phyloP scores from a whole-genome alignment of 495 filamentous ascomycete species.

The Cercophora samala region DNA sequence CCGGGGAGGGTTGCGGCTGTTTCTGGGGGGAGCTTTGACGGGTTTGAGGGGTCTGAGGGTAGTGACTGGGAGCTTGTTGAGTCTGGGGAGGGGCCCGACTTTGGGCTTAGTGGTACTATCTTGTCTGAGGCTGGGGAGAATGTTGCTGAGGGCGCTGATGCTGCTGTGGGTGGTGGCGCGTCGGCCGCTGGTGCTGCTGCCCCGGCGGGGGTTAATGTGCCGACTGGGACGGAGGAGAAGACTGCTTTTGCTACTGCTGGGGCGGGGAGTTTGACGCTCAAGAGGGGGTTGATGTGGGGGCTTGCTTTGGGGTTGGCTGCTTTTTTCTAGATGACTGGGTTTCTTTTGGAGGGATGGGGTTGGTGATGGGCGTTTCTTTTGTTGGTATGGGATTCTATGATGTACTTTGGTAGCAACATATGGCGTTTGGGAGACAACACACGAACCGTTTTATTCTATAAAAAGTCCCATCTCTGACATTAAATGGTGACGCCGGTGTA shows the following conservation, averaged over 20 bases:
- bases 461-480: not conserved
- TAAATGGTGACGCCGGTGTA: slow-evolving; percentile 24
- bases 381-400: slow-evolving; percentile 1
- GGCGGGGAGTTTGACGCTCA: slow-evolving; percentile 1
- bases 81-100: not conserved
- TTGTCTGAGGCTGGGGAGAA: not conserved
- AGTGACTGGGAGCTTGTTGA: not conserved
- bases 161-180: not conserved
- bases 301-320: not conserved
- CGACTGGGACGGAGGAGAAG: not conserved
- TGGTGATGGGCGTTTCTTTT: not conserved
- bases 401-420: not conserved
- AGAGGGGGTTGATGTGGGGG: slow-evolving; percentile 8
- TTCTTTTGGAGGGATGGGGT: not conserved
- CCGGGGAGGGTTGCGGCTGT: not conserved
- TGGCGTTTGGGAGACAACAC: not conserved
- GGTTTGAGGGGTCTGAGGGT: not conserved
- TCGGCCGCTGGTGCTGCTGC: not conserved
- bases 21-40: no score
- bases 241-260: slow-evolving; percentile 8
- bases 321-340: not conserved
- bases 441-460: not conserved
- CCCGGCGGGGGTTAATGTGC: not conserved
- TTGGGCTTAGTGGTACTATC: not conserved
- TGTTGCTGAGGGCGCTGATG: not conserved